Evolutionary conservation across 2,329 filamentous ascomycete genomes (phyloP).

Genomic region (Epichloe gansuensis): DNA sequence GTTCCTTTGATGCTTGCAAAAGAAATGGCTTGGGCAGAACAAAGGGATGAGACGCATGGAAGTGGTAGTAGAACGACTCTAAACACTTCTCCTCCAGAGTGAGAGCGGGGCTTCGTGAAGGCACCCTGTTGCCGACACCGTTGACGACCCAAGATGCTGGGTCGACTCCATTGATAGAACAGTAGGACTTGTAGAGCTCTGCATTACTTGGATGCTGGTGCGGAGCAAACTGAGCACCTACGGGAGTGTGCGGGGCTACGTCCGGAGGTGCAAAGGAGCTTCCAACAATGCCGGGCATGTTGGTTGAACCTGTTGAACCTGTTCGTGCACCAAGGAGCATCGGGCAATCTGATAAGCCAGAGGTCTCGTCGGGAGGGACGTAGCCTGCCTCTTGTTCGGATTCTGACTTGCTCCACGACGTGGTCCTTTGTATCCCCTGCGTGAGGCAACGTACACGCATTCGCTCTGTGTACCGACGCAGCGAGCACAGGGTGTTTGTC

Average conservation of each 20-base stretch:
- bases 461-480: constrained; percentile 46
- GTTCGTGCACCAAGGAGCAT: constrained; percentile 18
- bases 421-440: constrained; percentile 59
- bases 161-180: constrained; percentile 15
- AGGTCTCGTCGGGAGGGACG: constrained; percentile 21
- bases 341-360: constrained; percentile 25
- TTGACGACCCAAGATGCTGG: constrained; percentile 10
- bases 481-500: constrained; percentile 54
- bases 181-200: constrained; percentile 28
- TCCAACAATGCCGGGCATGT: constrained; percentile 2
- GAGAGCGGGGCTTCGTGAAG: constrained; percentile 13
- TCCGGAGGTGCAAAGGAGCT: constrained; percentile 5
- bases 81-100: constrained; percentile 40
- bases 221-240: constrained; percentile 11
- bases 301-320: constrained; percentile 6
- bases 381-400: constrained; percentile 38
- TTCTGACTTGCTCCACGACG: constrained; percentile 27
- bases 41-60: constrained; percentile 46
- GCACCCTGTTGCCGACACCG: constrained; percentile 6
- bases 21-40: constrained; percentile 41
- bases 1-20: constrained; percentile 35
- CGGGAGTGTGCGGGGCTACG: constrained; percentile 7
- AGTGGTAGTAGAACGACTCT: constrained; percentile 46
- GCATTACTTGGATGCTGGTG: constrained; percentile 15
- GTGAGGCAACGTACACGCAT: constrained; percentile 63